phyloP scores from a whole-genome alignment of 1,284 basidiomycete genomes.

The Ustilago vetiveriae region DNA sequence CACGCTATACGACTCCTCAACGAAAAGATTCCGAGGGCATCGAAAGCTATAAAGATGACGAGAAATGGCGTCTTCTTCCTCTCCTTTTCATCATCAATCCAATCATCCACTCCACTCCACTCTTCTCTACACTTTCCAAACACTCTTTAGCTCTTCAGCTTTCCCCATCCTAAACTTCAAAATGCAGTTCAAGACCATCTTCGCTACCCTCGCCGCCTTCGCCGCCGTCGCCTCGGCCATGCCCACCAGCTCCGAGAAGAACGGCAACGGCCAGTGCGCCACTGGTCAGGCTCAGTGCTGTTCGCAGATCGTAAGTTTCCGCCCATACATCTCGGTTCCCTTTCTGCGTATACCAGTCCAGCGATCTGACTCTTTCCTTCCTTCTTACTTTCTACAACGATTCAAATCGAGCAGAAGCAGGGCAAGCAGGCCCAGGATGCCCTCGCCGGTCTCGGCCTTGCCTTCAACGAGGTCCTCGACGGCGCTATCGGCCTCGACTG shows the following conservation, averaged over 20 bases:
- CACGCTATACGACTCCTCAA: constrained; percentile 4
- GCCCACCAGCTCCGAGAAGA: constrained; percentile 23
- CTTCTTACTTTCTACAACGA: background rate
- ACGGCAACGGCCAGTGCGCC: constrained; percentile 49
- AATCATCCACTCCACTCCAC: constrained; percentile 43
- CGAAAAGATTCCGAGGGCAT: background rate
- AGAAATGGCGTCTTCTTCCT: constrained; percentile 24
- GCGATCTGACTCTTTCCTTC: constrained; percentile 12
- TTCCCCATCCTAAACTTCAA: constrained; percentile 30
- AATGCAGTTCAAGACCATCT: constrained; percentile 60
- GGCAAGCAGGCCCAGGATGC: constrained; percentile 45
- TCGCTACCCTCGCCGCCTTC: constrained; percentile 42
- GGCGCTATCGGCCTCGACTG: constrained; percentile 52
- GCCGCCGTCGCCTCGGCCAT: constrained; percentile 46
- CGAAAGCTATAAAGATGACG: constrained; percentile 47
- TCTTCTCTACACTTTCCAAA: constrained; percentile 40
- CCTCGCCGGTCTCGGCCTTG: constrained; percentile 51
- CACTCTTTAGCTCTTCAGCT: constrained; percentile 46
- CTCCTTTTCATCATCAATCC: constrained; percentile 52
- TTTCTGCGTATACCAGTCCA: background rate
- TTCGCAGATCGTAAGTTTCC: constrained; percentile 31
- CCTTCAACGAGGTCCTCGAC: constrained; percentile 44
- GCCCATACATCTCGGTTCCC: background rate
- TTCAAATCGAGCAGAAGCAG: constrained; percentile 32
- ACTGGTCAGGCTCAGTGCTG: constrained; percentile 52